Evolutionary conservation across 2,329 filamentous ascomycete genomes (phyloP).

Genomic region (Penicillium sp.): DNA sequence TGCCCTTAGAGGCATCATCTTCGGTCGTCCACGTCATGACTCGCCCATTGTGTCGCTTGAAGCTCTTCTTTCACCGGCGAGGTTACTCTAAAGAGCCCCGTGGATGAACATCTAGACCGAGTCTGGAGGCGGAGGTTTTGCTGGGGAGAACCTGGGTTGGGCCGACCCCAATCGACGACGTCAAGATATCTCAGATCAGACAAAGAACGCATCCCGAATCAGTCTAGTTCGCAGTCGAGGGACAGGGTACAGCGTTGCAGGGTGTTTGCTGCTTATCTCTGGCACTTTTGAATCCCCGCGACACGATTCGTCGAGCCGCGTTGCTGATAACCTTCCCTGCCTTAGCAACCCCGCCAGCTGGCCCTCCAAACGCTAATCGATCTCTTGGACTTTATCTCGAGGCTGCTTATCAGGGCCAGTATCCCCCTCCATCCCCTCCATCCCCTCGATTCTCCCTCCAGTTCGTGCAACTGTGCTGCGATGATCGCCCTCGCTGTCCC

Average conservation of each 20-base stretch:
- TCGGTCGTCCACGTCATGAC: constrained; percentile 12
- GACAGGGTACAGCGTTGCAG: not conserved
- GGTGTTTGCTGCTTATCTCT: not conserved
- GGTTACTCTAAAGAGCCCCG: not conserved
- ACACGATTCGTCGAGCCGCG: not conserved
- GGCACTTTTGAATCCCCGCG: not conserved
- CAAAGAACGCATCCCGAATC: not conserved
- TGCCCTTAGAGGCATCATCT: not conserved
- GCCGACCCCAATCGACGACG: not conserved
- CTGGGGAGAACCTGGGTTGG: not conserved
- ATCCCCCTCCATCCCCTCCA: not conserved
- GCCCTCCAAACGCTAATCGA: not conserved
- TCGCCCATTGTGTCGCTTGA: not conserved
- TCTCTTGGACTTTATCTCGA: not conserved
- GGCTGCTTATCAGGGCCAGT: not conserved
- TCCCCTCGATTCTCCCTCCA: not conserved
- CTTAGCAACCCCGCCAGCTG: not conserved
- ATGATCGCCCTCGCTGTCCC: not conserved
- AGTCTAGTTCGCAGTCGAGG: not conserved
- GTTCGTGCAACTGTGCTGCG: not conserved
- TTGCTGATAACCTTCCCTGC: not conserved
- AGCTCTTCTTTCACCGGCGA: not conserved
- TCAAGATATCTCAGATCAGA: not conserved
- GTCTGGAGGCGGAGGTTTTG: not conserved
- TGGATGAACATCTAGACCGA: not conserved